Evolutionary conservation across 768 basidiomycete species (phyloP), one percentile per base, ranked within the genome.

Genomic region (Suillus cothurnatus): DNA sequence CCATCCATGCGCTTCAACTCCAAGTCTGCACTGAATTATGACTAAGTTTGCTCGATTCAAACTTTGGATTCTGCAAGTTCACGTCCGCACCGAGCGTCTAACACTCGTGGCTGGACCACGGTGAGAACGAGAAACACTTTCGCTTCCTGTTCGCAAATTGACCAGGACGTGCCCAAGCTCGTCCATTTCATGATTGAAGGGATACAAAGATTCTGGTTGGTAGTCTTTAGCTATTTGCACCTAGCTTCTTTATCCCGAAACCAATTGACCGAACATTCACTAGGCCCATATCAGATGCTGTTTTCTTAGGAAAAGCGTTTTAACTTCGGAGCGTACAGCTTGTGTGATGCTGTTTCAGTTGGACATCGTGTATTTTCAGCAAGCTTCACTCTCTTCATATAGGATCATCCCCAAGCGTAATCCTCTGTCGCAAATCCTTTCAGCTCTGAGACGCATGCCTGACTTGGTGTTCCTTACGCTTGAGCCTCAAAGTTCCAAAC

Each of bases 301-400:
- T n/a, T n/a, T n/a, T n/a, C n/a, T n/a, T n/a, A n/a, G n/a, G n/a
- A n/a, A 66, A 76, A 12, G 73, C 74, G 6, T 77, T 78, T 17
- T 70, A 70, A 34, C 73, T 84, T 28, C 76, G 76, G 57, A 68
- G 69, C 28, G 66, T 84, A 14, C 76, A 81, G 62, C 69, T 85
- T 0, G 70, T 64, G n/a, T 70, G 73, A 31, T 78, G 79, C 63
- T 70, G 71, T 45, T 68, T 81, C 52, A 67, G 73, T 6, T 79
- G 81, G 79, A 71, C 75, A 26, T 80, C 78, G 2, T 67, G 74
- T 4, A 66, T 81, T 15, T 70, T 84, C 36, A 62, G 62, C 47
- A 73, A 73, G 56, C 75, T 85, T 11, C 74, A 61, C 72, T 84
- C 74, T 62, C 72, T 84, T 26, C 77, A 74, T 52, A 69, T 78